Evolutionary conservation across 352 stramenopile genomes (phyloP), one percentile per base, ranked within the genome.

Genomic region (Globisporangium echinulatum): DNA sequence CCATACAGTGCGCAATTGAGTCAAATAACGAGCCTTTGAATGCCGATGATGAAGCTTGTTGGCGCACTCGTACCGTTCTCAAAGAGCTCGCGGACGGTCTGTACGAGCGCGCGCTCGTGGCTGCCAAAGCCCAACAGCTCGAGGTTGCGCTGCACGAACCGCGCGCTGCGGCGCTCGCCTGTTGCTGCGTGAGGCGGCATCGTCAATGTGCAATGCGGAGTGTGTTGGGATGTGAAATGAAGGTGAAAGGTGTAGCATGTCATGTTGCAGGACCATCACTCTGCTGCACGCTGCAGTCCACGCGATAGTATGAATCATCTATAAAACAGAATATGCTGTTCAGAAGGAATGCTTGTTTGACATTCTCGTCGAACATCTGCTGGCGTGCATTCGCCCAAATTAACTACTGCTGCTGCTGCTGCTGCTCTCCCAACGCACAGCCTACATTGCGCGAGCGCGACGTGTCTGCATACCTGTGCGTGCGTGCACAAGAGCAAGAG

Each of bases 41-140:
- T 47, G 10, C 10, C 42, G 7, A 6, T 14, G 5, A 14, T 47
- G 8, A 51, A 40, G 25, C 10, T 43, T 19, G 10, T 13, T 43
- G 42, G 48, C n/a, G 15, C 7, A 1, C 13, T 0, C 46, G 15
- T 9, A 90, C 83, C 79, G 59, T 93, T 93, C 61, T 93, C 84
- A 33, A 92, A 89, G 51, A 93, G 70, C 64, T 93, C 84, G 58
- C 92, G 92, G 9, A 87, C 77, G 9, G 76, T 72, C 63, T 93
- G 84, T 13, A 92, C 72, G 8, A 93, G 64, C 51, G 82, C 84
- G 39, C 87, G 74, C 36, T 65, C 68, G 49, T 66, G 58, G 15
- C 60, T 81, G 9, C 77, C 82, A 57, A 93, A 93, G 53, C 84
- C 84, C 56, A 94, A 63, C 19, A 94, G 59, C 65, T 80, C 81